Evolutionary conservation across 2,329 filamentous ascomycete genomes (phyloP), one percentile per base, ranked within the genome.

Genomic region (Alternaria brassicicola): DNA sequence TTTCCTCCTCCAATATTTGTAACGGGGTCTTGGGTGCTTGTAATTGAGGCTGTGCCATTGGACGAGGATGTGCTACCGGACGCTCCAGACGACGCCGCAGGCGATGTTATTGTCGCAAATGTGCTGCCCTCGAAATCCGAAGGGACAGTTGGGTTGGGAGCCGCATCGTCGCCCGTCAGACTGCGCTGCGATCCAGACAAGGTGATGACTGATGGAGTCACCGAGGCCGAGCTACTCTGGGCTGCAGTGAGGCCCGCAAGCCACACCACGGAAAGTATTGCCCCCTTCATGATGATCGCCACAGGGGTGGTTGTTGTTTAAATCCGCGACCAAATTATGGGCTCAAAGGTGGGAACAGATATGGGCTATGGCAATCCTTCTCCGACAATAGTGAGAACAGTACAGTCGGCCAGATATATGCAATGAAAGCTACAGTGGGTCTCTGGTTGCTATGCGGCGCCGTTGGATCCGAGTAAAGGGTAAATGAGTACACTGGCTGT

Each of bases 81-180:
- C 15, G 52, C 48, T 36, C 48, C 63, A 57, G 55, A 61, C 63
- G 33, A 25, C 9, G 36, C 43, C 9, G 36, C 43, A 21, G 50
- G 56, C 59, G 33, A 67, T 31, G 30, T 56, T 26, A 55, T 46
- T n/a, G 71, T 70, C 28, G 61, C 63, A 43, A 75, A 67, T 1
- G 62, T 68, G 55, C 68, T 74, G 41, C 63, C 70, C 30, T 70
- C 59, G 52, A 75, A 73, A 46, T 72, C 67, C 9, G 70, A 69
- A 9, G 70, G 64, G 3, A 75, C 65, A 3, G 70, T 70, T 31
- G 74, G 60, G 0, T 64, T 64, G 8, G 72, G 68, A 19, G 61
- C 66, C 19, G 64, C 65, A 21, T 70, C 68, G 33, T 57, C 69
- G 33, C 62, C 57, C 3, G 62, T 58, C 7, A 62, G 35, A 46